These are phyloP conservation scores for Elongisporangium undulatum DNA, from an alignment of 352 stramenopile genomes.

Conservation along the genomic window DNA sequence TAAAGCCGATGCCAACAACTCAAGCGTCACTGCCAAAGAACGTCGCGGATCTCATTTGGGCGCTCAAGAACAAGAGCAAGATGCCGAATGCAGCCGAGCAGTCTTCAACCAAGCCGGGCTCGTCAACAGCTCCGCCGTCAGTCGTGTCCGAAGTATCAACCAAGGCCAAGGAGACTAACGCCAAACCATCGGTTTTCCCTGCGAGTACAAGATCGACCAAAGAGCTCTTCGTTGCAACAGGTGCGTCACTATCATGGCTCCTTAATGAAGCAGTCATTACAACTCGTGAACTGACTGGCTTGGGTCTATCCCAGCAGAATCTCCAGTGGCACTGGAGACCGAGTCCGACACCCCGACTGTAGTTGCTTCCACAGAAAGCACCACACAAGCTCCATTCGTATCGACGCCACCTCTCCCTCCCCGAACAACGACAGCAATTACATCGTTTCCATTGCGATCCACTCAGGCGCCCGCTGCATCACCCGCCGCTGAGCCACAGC, in stretches of 20 bases:
- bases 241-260: background rate
- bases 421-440: background rate
- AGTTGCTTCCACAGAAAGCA: background rate
- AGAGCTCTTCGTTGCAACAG: background rate
- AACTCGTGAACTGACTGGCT: background rate
- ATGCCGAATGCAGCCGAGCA: background rate
- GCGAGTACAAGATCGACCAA: background rate
- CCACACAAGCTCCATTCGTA: background rate
- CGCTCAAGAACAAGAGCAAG: background rate
- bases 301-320: background rate
- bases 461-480: background rate
- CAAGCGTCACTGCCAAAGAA: background rate
- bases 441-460: background rate
- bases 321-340: background rate
- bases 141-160: background rate
- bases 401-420: background rate
- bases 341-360: background rate
- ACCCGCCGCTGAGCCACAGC: background rate
- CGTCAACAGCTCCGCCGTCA: background rate
- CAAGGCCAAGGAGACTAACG: background rate
- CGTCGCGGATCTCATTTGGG: background rate
- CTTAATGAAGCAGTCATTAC: no score
- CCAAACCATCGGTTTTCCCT: background rate
- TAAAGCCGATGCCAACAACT: background rate
- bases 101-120: background rate